Base-by-base conservation (phyloP, 2,329 filamentous ascomycete genomes). In the Thermothelomyces thermophilus region DNA sequence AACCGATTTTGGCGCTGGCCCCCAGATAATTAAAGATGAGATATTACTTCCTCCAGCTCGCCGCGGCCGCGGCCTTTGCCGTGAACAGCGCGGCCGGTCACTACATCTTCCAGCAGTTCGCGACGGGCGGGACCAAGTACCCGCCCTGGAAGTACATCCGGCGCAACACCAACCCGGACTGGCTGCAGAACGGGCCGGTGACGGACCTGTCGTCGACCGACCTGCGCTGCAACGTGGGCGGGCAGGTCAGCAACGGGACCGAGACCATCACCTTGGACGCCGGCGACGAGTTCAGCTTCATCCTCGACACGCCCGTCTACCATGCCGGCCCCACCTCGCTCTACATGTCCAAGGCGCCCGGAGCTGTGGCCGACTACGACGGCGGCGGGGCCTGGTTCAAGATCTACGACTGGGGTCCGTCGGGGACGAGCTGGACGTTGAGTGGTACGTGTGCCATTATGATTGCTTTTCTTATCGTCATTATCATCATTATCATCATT, bases 311-410 rank as follows among this genome's bases (percentile, higher is more conserved):
- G 49, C 63, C 69, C 5, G 69, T 72, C 19, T 72, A 72, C 54
- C 69, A 72, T 58, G 67, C 70, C 51, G 70, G 70, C 0, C 69
- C 69, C 1, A 63, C 67, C 49, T 68, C 67, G 0, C 53, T 71
- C 59, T 70, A 70, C 62, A 65, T 72, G 64, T 70, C 67, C 45
- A 70, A 69, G 55, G 68, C 69, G 1, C 67, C 68, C 0, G 59
- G 63, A 5, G 54, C 61, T 9, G 68, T 59, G 3, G 52, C 63
- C 5, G 61, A 63, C 30, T 72, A 71, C 55, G 66, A 68, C 39
- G 69, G 67, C 31, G 65, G 63, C 48, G 69, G 69, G 3, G 60
- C 62, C n/a, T 72, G 69, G 69, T 71, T 72, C 63, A 72, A 72
- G 64, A 68, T 70, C 53, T 63, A 64, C 50, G 68, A 72, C 50